Evolutionary conservation across 2,329 filamentous ascomycete genomes (phyloP).

Genomic region (Alternaria arbusti): DNA sequence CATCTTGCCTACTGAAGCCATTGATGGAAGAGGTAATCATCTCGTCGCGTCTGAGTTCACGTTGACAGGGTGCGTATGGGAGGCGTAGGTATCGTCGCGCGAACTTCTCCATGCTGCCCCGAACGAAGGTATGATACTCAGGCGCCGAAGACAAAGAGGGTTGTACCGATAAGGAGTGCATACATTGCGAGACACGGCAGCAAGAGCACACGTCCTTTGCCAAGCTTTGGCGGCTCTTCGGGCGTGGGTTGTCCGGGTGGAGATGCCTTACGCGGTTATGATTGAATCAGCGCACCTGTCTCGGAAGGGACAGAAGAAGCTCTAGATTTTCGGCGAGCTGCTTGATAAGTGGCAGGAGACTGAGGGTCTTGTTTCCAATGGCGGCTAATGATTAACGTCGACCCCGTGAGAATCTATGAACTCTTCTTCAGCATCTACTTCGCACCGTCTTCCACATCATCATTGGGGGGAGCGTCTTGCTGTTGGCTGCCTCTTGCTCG

Average conservation of each 20-base stretch:
- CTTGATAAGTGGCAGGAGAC: background rate
- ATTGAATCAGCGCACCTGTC: background rate
- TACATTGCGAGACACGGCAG: background rate
- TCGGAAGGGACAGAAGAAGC: background rate
- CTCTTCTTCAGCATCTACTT: background rate
- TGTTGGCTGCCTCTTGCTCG: background rate
- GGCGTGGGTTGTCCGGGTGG: background rate
- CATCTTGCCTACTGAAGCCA: background rate
- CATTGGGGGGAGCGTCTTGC: background rate
- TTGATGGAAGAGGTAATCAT: background rate
- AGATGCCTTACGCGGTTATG: background rate
- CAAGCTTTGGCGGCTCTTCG: background rate
- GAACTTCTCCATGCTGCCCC: background rate
- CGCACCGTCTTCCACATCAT: background rate
- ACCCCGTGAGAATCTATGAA: background rate
- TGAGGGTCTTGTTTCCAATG: background rate
- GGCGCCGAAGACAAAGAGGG: background rate
- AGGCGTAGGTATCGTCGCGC: background rate
- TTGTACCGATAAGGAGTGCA: background rate
- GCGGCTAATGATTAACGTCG: background rate
- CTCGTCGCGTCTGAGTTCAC: background rate
- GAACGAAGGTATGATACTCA: background rate
- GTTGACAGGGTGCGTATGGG: no score
- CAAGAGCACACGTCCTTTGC: background rate
- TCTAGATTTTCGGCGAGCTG: background rate